Conservation (phyloP, 305 asterid genomes). For the Euphrasia arctica region DNA sequence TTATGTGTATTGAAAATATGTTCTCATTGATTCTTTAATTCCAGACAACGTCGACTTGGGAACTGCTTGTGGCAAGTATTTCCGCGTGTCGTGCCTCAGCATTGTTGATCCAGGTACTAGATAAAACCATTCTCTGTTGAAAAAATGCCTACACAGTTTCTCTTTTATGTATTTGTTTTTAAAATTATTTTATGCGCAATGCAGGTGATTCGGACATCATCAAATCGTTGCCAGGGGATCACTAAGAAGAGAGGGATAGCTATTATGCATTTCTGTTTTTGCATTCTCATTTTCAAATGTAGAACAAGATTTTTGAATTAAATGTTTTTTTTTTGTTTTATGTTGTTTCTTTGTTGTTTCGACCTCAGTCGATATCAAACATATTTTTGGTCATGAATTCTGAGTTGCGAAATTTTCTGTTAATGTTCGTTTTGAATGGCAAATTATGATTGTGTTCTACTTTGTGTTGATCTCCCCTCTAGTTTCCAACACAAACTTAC, state of each 20-base stretch:
- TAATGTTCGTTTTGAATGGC: no score
- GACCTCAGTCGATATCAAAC: no score
- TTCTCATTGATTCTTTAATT: background rate
- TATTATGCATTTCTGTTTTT: conserved; percentile 13
- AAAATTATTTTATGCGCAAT: background rate
- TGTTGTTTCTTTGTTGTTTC: background rate
- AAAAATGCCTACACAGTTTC: background rate
- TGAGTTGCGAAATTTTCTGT: no score
- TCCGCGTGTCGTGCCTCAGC: conserved; percentile 49
- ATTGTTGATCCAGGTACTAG: conserved; percentile 42
- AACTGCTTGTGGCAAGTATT: conserved; percentile 48
- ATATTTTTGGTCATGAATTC: no score
- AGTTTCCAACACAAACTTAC: no score
- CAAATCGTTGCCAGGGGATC: conserved; percentile 42
- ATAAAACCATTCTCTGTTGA: background rate
- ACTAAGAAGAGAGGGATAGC: conserved; percentile 29
- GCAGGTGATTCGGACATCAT: conserved; percentile 52
- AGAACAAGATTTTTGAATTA: conserved; percentile 14
- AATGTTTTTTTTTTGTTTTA: conserved; percentile 12
- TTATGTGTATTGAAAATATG: background rate
- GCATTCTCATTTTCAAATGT: conserved; percentile 19
- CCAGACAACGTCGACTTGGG: conserved; percentile 48
- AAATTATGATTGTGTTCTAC: no score
- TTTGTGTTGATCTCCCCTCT: no score
- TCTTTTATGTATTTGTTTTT: background rate